Conservation (phyloP, 176 grass and related monocot species). For the Saccharum spontaneum region DNA sequence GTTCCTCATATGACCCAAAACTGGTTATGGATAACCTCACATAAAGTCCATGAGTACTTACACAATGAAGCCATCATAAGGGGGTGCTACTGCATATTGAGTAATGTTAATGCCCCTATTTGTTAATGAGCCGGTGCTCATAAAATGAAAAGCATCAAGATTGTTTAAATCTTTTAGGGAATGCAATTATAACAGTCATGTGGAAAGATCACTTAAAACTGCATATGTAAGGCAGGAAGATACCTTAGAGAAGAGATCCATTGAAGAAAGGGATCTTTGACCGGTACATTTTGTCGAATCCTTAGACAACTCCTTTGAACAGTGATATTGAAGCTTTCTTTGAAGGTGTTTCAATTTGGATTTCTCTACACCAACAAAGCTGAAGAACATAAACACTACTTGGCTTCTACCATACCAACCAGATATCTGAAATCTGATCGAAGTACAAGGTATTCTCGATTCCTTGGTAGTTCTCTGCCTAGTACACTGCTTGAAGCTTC, state of each 20-base stretch:
- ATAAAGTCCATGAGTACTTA: constrained; percentile 1
- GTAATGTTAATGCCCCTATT: constrained; percentile 13
- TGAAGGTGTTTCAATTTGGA: constrained; percentile 57
- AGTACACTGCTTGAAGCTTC: constrained; percentile 43
- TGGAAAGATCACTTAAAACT: constrained; percentile 24
- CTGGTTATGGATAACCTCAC: background rate
- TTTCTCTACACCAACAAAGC: constrained; percentile 40
- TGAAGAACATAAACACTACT: constrained; percentile 62
- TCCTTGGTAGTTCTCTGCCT: constrained; percentile 31
- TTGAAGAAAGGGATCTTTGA: constrained; percentile 40
- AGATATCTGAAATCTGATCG: constrained; percentile 80
- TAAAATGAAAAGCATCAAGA: background rate
- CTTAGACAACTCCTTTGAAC: constrained; percentile 44
- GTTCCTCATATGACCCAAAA: background rate
- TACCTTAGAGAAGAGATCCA: constrained; percentile 43
- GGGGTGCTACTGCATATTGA: background rate
- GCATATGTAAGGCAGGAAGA: constrained; percentile 3
- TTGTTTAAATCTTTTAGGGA: constrained; percentile 8
- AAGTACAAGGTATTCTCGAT: constrained; percentile 50
- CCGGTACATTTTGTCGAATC: constrained; percentile 33
- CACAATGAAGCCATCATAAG: background rate
- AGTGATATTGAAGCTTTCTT: constrained; percentile 53
- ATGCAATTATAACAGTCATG: constrained; percentile 4
- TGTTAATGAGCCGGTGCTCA: constrained; percentile 10
- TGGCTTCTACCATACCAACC: constrained; percentile 48